Base-by-base conservation (phyloP, 306 rosid genomes). In the Vigna mungo region DNA sequence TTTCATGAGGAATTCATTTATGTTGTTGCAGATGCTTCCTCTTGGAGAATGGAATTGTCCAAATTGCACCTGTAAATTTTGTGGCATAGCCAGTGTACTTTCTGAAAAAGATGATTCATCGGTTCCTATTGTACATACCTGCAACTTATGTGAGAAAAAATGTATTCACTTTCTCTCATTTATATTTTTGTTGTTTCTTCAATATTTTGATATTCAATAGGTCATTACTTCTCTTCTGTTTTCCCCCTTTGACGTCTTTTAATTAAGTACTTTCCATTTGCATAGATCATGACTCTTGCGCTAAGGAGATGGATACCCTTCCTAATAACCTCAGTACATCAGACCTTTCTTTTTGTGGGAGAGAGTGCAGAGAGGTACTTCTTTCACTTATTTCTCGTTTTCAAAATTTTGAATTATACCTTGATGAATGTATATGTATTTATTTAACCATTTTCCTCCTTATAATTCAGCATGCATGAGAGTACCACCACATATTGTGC, bases 21-120 rank as follows among this genome's bases (percentile, higher is more conserved):
- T 77, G 27, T 82, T 87, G 41, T 80, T 60, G 71, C 96, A 93
- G 99, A 89, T 86, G 89, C 97, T 88, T 80, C 98, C 99, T 25
- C 86, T 87, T 0, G 99, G 97, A 66, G 99, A 96, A 62, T 96
- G 99, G 99, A 91, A 83, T 75, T 96, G 99, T 80, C 94, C 96
- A 68, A 93, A 96, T 79, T 96, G 99, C 79, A 87, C 89, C 23
- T 95, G 99, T 86, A 92, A 91, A 83, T 84, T 81, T 82, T 95
- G 99, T 85, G 94, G 91, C 74, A 49, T 80, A 18, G 97, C 90
- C 69, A 67, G 79, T 74, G 88, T 64, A 70, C 73, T 39, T 76
- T 73, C 47, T 72, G 66, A 75, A 51, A 80, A 86, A 8, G 92
- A 69, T 58, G 80, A 68, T 65, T 55, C 77, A 55, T 54, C 77